These are phyloP conservation scores for Didymella lethalis DNA, from an alignment of 2,329 filamentous ascomycete species.

Conservation along the genomic window DNA sequence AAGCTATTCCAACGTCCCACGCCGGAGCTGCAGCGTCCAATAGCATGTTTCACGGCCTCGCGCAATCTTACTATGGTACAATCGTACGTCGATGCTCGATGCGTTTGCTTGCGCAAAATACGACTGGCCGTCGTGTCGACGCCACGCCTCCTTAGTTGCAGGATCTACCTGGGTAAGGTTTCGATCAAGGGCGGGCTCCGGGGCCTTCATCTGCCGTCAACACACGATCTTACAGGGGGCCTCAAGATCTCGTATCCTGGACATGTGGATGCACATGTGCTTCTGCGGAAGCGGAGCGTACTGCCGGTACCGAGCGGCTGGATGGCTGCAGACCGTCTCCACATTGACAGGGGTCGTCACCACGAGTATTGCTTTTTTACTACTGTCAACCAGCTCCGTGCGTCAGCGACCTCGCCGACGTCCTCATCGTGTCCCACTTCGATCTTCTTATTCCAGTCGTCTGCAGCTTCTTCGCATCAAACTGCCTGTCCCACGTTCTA, in stretches of 20 bases:
- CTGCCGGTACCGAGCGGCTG: conserved; percentile 32
- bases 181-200: conserved; percentile 6
- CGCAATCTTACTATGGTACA: conserved; percentile 6
- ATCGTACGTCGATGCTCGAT: conserved; percentile 12
- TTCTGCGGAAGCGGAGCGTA: conserved; percentile 43
- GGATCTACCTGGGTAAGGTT: conserved; percentile 22
- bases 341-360: conserved; percentile 17
- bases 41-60: conserved; percentile 17
- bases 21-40: conserved; percentile 9
- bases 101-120: neutral
- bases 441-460: conserved; percentile 20
- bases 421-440: conserved; percentile 24
- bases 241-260: conserved; percentile 30
- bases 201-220: conserved; percentile 18
- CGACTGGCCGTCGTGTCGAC: conserved; percentile 10
- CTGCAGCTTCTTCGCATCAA: conserved; percentile 25
- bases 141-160: conserved; percentile 24
- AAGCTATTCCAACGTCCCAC: conserved; percentile 14
- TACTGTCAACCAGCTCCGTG: conserved; percentile 14
- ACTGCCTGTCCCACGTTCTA: conserved; percentile 18
- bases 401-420: conserved; percentile 27
- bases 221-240: conserved; percentile 24
- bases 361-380: conserved; percentile 23
- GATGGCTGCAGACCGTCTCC: conserved; percentile 19
- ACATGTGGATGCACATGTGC: conserved; percentile 29